Conservation (phyloP, 306 rosid genomes). For the Calophaca sinica region DNA sequence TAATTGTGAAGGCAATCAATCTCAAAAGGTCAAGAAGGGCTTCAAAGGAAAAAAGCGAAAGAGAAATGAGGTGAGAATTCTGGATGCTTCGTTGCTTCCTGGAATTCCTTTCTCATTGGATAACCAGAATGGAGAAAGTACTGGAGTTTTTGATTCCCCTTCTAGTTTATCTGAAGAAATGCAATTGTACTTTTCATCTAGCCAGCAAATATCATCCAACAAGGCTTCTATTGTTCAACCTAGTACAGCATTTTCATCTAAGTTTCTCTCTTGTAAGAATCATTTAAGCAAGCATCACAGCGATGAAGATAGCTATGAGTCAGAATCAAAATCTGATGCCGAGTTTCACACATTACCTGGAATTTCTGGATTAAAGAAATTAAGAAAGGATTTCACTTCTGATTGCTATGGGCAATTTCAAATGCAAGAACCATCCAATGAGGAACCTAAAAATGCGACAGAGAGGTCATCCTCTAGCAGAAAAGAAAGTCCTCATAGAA, state of each 20-base stretch:
- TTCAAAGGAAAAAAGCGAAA: slow-evolving; percentile 51
- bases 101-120: slow-evolving; percentile 41
- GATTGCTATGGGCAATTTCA: slow-evolving; percentile 39
- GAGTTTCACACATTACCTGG: slow-evolving; percentile 43
- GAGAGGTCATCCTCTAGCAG: slow-evolving; percentile 43
- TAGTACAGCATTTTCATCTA: slow-evolving; percentile 41
- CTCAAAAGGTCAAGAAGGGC: slow-evolving; percentile 46
- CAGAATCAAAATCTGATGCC: slow-evolving; percentile 45
- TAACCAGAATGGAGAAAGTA: slow-evolving; percentile 40
- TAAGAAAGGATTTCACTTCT: slow-evolving; percentile 47
- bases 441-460: slow-evolving; percentile 41
- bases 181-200: slow-evolving; percentile 40
- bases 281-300: slow-evolving; percentile 30
- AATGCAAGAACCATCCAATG: slow-evolving; percentile 43
- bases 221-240: slow-evolving; percentile 41
- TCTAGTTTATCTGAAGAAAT: slow-evolving; percentile 43
- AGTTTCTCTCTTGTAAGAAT: slow-evolving; percentile 51
- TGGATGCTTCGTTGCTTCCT: slow-evolving; percentile 45
- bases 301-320: slow-evolving; percentile 42
- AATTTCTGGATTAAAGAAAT: slow-evolving; percentile 55
- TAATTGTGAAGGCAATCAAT: slow-evolving; percentile 39
- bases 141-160: slow-evolving; percentile 36
- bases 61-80: slow-evolving; percentile 40
- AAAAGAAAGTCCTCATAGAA: slow-evolving; percentile 47
- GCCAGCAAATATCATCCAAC: slow-evolving; percentile 36